A percentile compares a stretch with the other conserved stretches of the same genome.
These are phyloP conservation scores for Talaromyces sp. DNA, from an alignment of 2,329 filamentous ascomycete genomes.

Conservation along the genomic window DNA sequence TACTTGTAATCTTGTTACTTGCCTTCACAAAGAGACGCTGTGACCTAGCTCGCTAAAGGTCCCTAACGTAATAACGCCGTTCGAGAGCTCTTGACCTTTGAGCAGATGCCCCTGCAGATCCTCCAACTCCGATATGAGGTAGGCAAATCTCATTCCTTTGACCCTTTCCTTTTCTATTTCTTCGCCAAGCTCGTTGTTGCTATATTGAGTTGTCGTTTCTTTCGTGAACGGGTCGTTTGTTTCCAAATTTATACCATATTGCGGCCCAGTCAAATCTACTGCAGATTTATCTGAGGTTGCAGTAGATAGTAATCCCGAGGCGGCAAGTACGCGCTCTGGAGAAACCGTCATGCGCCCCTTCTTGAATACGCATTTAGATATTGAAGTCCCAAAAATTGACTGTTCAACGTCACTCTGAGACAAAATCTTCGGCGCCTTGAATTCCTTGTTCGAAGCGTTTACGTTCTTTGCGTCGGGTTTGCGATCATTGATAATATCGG, in stretches of 20 bases:
- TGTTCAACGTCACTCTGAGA: constrained; percentile 11
- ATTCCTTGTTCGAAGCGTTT: background rate
- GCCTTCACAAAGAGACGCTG: background rate
- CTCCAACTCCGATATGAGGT: constrained; percentile 16
- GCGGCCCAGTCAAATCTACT: background rate
- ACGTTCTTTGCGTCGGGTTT: background rate
- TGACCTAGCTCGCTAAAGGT: constrained; percentile 16
- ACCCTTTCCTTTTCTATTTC: constrained; percentile 10
- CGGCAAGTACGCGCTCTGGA: constrained; percentile 14
- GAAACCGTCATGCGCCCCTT: constrained; percentile 28
- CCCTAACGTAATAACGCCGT: constrained; percentile 15
- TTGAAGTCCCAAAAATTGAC: constrained; percentile 14
- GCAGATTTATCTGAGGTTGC: background rate
- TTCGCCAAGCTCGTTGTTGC: background rate
- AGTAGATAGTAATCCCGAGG: constrained; percentile 14
- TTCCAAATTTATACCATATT: background rate
- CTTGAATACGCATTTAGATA: constrained; percentile 23
- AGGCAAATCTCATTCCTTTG: constrained; percentile 11
- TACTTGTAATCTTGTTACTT: no score
- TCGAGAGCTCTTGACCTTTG: constrained; percentile 13
- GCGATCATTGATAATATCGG: background rate
- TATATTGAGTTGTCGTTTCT: background rate
- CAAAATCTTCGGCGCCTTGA: background rate
- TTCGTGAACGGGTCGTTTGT: background rate
- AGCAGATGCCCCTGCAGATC: constrained; percentile 14